A percentile compares a stretch with the other conserved stretches of the same genome.
Conservation (phyloP, 2,329 filamentous ascomycete species). For the Alternaria sp. region DNA sequence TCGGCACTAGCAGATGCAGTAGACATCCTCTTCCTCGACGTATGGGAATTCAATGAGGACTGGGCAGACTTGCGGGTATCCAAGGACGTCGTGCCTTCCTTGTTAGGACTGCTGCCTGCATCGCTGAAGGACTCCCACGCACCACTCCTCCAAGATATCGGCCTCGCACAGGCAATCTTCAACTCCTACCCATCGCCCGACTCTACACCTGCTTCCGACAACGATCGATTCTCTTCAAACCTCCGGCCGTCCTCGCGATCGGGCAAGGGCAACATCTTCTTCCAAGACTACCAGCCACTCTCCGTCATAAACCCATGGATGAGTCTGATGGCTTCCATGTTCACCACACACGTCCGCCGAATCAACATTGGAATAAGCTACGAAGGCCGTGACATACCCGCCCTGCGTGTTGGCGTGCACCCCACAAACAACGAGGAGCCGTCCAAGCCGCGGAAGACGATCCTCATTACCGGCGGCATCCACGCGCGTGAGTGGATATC, state of each 20-base stretch:
- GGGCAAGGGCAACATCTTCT: constrained; percentile 74
- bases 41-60: constrained; percentile 84
- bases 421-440: constrained; percentile 59
- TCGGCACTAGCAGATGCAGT: constrained; percentile 75
- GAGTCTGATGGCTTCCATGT: constrained; percentile 87
- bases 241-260: constrained; percentile 42
- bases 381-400: constrained; percentile 86
- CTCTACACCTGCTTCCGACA: constrained; percentile 38
- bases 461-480: constrained; percentile 83
- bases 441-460: constrained; percentile 70
- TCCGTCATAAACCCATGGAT: constrained; percentile 91
- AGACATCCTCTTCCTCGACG: constrained; percentile 80
- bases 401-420: constrained; percentile 75
- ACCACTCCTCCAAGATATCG: constrained; percentile 76
- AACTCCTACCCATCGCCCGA: constrained; percentile 71
- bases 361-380: constrained; percentile 83
- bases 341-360: constrained; percentile 78
- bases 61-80: constrained; percentile 86
- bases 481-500: constrained; percentile 98
- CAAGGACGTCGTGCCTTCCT: constrained; percentile 77
- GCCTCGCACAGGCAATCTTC: constrained; percentile 76
- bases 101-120: constrained; percentile 78
- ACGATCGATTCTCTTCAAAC: constrained; percentile 37
- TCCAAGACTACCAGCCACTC: constrained; percentile 89
- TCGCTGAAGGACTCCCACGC: constrained; percentile 76